Base-by-base conservation (phyloP, 2,329 filamentous ascomycete species). In the Rutstroemia sp. region DNA sequence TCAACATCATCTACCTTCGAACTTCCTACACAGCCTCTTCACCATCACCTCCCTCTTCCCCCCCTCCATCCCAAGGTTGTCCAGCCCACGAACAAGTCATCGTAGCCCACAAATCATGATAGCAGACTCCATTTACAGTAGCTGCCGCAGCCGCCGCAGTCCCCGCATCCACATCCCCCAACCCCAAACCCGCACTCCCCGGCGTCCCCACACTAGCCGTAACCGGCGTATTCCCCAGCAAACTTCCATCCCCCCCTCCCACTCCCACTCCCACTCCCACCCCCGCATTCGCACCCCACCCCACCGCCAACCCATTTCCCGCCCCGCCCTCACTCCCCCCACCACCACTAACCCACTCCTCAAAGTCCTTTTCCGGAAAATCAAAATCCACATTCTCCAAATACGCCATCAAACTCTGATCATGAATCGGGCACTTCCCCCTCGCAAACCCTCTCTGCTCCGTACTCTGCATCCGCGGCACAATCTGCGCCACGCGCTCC, bases 61-160 rank as follows among this genome's bases (percentile, higher is more conserved):
- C 16, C 12, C 4, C 30, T 34, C 30, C 30, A 1, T 34, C 2
- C 30, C 30, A 34, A 14, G 30, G 30, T 34, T 30, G 27, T 10
- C 9, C 59, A 9, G 62, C 64, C 63, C 66, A 67, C 10, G 56
- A 63, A 12, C 61, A 58, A 14, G 65, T 67, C 66, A 68, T 67
- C 4, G 64, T 67, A 7, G 62, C 64, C 66, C 66, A 68, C 9
- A 68, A 39, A 56, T 66, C 63, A 51, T 62, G 59, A 58, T 64
- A 63, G 2, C 56, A 30, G 10, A 23, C 48, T 21, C 14, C 38
- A 9, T 16, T n/a, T 5, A 4, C 40, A n/a, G 19, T n/a, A 12
- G 14, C 40, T 4, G 8, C 4, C 4, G 14, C 40, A 19, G 14
- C 40, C 7, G 14, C 40, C 7, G 14, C 40, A 16, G 1, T 44